Base-by-base conservation (phyloP, 2,329 filamentous ascomycete species). In the Fusarium verticillioides region DNA sequence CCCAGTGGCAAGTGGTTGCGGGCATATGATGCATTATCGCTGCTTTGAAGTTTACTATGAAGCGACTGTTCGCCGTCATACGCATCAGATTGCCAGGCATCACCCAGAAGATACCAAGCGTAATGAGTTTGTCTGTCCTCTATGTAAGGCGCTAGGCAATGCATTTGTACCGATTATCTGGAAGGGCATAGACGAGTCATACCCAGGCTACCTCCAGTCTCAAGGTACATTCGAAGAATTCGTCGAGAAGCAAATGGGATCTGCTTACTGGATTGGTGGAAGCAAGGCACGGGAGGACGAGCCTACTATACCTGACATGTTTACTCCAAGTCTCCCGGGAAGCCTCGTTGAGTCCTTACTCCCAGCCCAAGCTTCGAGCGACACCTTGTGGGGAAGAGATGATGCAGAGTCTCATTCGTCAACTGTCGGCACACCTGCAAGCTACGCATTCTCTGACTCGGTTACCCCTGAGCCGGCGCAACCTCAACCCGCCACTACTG, bases 11-110 rank as follows among this genome's bases (percentile, higher is more conserved):
- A 94, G 93, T 40, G 94, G 96, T 15, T 99, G 96, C 82, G 96
- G 96, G 6, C 96, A 99, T 81, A 97, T 99, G 78, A 99, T 99
- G 96, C 96, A 99, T 81, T 98, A 94, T 81, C 91, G 90, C 75
- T 99, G 96, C 83, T 99, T 99, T 79, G 95, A 98, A 78, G 90
- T 93, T 44, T 99, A 98, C 79, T 93, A 94, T 73, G 90, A 93
- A 50, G 94, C 96, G 8, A 97, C 94, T 1, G 87, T 92, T 60
- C 89, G 95, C 68, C 90, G 96, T 43, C 97, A 99, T 79, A 90
- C 89, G 26, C 94, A 96, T 77, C 96, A 99, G 81, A 97, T 99
- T 81, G 95, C 96, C 12, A 90, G 96, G 19, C 94, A 97, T 77
- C 96, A 98, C 77, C 96, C 96, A 0, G 97, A 99, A 80, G 89